These are phyloP conservation scores for Picochlorum sp. DNA, from an alignment of 139 green algal genomes.

Conservation along the genomic window DNA sequence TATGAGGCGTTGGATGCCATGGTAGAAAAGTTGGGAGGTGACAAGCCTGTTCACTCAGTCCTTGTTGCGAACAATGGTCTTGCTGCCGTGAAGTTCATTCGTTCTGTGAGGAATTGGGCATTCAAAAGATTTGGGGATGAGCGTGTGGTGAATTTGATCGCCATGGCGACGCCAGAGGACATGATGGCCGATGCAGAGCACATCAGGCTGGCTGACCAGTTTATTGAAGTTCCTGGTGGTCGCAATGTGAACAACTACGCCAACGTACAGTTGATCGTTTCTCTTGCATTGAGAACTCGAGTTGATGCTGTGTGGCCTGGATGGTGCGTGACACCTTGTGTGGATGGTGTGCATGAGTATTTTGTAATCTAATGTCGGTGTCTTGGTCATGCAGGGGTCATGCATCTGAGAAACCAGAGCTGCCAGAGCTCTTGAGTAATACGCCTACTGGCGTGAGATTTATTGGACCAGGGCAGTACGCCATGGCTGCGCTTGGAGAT, in stretches of 20 bases:
- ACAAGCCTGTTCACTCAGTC: slow-evolving; percentile 21
- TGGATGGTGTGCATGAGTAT: neutral
- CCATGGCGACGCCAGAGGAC: slow-evolving; percentile 94
- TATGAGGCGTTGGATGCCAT: slow-evolving; percentile 13
- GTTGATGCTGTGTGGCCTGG: slow-evolving; percentile 97
- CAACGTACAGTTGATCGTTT: slow-evolving; percentile 90
- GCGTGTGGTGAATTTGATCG: slow-evolving; percentile 70
- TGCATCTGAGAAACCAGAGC: slow-evolving; percentile 90
- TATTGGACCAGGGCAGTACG: slow-evolving; percentile 66
- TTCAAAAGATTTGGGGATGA: slow-evolving; percentile 63
- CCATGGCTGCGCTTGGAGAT: slow-evolving; percentile 94
- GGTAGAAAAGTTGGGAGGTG: slow-evolving; percentile 19
- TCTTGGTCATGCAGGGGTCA: slow-evolving; percentile 70
- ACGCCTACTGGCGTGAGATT: slow-evolving; percentile 70
- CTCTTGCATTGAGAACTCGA: slow-evolving; percentile 62
- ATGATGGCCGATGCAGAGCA: slow-evolving; percentile 92
- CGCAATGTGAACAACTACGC: slow-evolving; percentile 99
- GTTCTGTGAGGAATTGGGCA: slow-evolving; percentile 75
- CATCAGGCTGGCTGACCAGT: slow-evolving; percentile 93
- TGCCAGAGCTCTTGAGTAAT: slow-evolving; percentile 63
- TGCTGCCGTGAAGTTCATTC: slow-evolving; percentile 97
- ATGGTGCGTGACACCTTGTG: slow-evolving; percentile 48
- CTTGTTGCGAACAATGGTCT: slow-evolving; percentile 50
- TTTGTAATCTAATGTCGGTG: neutral
- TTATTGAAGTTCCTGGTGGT: slow-evolving; percentile 93